Evolutionary conservation across 1,284 basidiomycete genomes (phyloP), one percentile per base, ranked within the genome.

Genomic region (Coniophora puteana): DNA sequence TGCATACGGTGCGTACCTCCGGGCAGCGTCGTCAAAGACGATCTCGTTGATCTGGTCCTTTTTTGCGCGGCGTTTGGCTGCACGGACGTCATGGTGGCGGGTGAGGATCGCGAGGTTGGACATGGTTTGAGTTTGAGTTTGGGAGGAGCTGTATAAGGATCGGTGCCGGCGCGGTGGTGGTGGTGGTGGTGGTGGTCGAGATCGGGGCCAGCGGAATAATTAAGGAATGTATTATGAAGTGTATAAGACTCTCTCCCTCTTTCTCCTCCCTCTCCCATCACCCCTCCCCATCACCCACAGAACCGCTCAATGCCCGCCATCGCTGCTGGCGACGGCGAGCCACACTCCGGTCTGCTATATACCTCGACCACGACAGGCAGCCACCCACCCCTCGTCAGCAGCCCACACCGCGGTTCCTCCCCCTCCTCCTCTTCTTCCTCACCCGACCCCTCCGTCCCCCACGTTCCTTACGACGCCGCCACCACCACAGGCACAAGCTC

Each of bases 1-100:
- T 40, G 17, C 38, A 42, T 44, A 47, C 29, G 42, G 40, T 39
- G 56, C 67, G 25, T 31, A 88, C 89, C 76, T 78, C 46, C 89
- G 69, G 0, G 83, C 83, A 37, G 76, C 71, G 25, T 90, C 86
- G 55, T 92, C 87, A 51, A 90, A 92, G 4, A 88, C 52, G 40
- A 92, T 59, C 52, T 86, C 76, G 49, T 79, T 79, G 49, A 89
- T 63, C 59, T 87, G 81, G 7, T 70, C 67, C 38, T 67, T 65
- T 48, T 68, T 78, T 34, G 71, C 70, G 13, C 66, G 69, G 51
- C 71, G 79, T 59, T 88, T 88, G 16, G 79, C 72, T 1, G 78
- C 77, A 47, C 82, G 63, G 38, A 70, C 74, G 17, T 59, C 65
- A 59, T 83, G 80, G 17, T 80, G 76, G 24, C 64, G 69, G 5